phyloP scores from a whole-genome alignment of 2,329 filamentous ascomycete genomes.

The Akanthomyces uredinophilus region DNA sequence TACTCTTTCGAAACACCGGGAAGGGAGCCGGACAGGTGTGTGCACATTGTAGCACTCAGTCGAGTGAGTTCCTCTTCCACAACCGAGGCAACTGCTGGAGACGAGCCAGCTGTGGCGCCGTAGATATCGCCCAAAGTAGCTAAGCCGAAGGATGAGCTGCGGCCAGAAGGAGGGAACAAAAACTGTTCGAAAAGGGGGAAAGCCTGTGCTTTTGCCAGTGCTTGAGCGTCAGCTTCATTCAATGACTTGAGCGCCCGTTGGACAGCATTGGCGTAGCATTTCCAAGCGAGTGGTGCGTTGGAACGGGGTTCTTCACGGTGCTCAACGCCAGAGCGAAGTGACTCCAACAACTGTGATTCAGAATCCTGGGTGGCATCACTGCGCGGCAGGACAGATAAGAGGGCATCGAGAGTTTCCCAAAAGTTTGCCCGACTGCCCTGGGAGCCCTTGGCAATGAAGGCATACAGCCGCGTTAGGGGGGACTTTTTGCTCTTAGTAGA shows the following conservation, averaged over 20 bases:
- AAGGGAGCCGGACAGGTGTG: constrained; percentile 65
- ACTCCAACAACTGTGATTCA: constrained; percentile 56
- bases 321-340: constrained; percentile 66
- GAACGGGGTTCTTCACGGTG: constrained; percentile 68
- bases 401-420: constrained; percentile 63
- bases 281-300: constrained; percentile 67
- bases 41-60: constrained; percentile 57
- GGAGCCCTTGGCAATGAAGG: constrained; percentile 78
- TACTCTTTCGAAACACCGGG: constrained; percentile 80
- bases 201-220: constrained; percentile 44
- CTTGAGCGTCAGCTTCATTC: constrained; percentile 37
- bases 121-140: constrained; percentile 45
- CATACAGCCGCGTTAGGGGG: constrained; percentile 52
- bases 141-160: constrained; percentile 27
- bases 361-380: constrained; percentile 41
- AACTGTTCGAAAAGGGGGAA: constrained; percentile 53
- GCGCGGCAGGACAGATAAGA: constrained; percentile 57
- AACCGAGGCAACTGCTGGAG: constrained; percentile 40
- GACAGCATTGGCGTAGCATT: constrained; percentile 63
- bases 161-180: constrained; percentile 41
- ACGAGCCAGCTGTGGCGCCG: constrained; percentile 36
- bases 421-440: constrained; percentile 68
- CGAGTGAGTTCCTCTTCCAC: constrained; percentile 57
- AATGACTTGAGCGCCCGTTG: constrained; percentile 47
- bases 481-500: constrained; percentile 48